Percentiles rank a stretch among this genome's conserved stretches.
Conservation (phyloP, 2,329 filamentous ascomycete species). For the Diaporthe ampelina region DNA sequence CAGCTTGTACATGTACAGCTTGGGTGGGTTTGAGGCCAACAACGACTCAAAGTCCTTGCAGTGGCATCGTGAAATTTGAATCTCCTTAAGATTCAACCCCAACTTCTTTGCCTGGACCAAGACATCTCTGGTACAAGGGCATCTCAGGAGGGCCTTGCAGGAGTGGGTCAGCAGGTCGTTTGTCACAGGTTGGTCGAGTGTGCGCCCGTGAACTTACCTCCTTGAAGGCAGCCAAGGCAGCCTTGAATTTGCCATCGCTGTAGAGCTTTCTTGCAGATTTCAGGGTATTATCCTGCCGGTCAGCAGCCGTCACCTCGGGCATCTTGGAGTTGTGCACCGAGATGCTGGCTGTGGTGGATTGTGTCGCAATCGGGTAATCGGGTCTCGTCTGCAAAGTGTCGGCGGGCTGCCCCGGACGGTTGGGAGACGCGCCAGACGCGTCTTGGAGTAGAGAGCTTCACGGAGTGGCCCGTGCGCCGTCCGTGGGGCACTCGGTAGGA, state of each 20-base stretch:
- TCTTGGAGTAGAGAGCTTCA: neutral
- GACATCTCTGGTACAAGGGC: conserved; percentile 35
- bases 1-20: conserved; percentile 30
- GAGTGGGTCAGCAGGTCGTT: conserved; percentile 14
- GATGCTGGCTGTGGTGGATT: neutral
- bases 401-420: neutral
- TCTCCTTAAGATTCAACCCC: conserved; percentile 21
- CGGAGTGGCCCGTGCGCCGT: conserved; percentile 1
- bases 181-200: neutral
- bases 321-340: neutral
- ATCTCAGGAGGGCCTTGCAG: conserved; percentile 19
- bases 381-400: neutral
- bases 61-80: conserved; percentile 35
- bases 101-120: conserved; percentile 7
- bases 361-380: neutral
- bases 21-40: neutral
- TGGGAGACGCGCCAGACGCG: conserved; percentile 23
- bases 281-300: conserved; percentile 8
- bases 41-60: conserved; percentile 37
- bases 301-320: conserved; percentile 1
- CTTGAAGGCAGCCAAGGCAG: conserved; percentile 27
- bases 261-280: conserved; percentile 29
- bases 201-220: conserved; percentile 11
- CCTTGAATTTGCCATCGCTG: neutral
- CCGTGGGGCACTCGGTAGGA: neutral